Percentiles rank a stretch among this genome's conserved stretches.
Evolutionary conservation across 441 rosid species (phyloP).

Genomic region (Populus hybrid): DNA sequence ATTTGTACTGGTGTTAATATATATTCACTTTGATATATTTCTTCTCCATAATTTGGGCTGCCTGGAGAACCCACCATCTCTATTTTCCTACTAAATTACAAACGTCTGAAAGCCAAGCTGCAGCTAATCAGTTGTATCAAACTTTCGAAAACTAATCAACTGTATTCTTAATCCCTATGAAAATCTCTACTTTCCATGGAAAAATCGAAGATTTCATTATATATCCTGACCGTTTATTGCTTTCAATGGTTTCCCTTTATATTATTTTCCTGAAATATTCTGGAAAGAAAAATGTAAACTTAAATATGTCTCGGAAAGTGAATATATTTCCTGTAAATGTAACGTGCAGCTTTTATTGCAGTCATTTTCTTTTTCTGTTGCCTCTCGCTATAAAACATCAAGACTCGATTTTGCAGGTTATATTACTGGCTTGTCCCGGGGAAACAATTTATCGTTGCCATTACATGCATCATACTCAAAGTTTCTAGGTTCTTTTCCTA

Average conservation of each 20-base stretch:
- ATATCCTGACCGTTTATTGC: neutral
- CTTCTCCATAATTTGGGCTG: too few species aligned
- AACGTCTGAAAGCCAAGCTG: too few species aligned
- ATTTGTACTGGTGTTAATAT: too few species aligned
- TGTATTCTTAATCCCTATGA: too few species aligned
- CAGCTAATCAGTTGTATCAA: too few species aligned
- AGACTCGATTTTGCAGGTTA: neutral
- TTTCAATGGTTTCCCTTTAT: neutral
- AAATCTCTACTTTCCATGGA: too few species aligned
- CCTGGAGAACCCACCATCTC: too few species aligned
- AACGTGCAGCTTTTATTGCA: neutral
- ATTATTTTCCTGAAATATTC: neutral
- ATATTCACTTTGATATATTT: too few species aligned
- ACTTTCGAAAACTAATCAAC: too few species aligned
- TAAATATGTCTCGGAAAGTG: neutral
- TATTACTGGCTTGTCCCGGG: neutral
- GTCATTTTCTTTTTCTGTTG: neutral
- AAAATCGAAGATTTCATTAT: neutral
- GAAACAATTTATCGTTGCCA: neutral
- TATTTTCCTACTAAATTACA: too few species aligned
- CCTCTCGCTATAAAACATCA: neutral
- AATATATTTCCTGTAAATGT: neutral
- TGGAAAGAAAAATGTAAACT: neutral
- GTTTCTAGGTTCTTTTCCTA: too few species aligned
- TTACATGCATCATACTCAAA: neutral